Base-by-base conservation (phyloP, 2,329 filamentous ascomycete species). In the Scopulariopsis brevicaulis region DNA sequence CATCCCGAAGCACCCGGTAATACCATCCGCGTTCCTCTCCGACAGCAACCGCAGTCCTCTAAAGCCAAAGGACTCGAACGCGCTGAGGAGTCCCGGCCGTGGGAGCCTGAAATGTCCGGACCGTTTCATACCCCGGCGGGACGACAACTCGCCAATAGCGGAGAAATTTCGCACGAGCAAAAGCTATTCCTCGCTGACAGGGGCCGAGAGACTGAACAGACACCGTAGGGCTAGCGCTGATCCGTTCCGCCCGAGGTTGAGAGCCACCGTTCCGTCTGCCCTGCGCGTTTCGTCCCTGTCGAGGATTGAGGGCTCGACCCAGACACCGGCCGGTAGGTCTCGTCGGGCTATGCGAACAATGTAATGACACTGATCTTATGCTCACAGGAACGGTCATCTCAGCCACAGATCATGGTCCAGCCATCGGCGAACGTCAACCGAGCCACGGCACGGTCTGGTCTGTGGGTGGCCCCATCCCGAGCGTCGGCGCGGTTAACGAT, bases 401-500 rank as follows among this genome's bases (percentile, higher is more conserved):
- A 11, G 18, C 4, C 40, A 14, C 32, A 4, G 34, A 34, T 37
- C 46, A 40, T 3, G n/a, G 40, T 34, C 46, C 46, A 35, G 46
- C n/a, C 18, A 32, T 32, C 2, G 28, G 46, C 3, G 55, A 57
- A 24, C 46, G 55, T 6, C 55, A 57, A 5, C 55, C 48, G 6
- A 57, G 55, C 25, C 53, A 54, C 43, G 59, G 59, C 14, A 58
- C 53, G 10, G 56, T 60, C 35, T 60, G 57, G 59, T 53, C 55
- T 53, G 57, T 60, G 6, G 59, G 59, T n/a, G 57, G 52, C 10
- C 28, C 37, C 52, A 37, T 52, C 40, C 18, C 60, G 28, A 35
- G 22, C 50, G 24, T 53, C 28, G 73, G 77, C 18, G 79, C 79
- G 14, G 73, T 86, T 22, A 74, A 85, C 53, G 78, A 86, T 68